These are phyloP conservation scores for Austroboletus sp. DNA, from an alignment of 1,284 basidiomycete genomes.

Conservation along the genomic window DNA sequence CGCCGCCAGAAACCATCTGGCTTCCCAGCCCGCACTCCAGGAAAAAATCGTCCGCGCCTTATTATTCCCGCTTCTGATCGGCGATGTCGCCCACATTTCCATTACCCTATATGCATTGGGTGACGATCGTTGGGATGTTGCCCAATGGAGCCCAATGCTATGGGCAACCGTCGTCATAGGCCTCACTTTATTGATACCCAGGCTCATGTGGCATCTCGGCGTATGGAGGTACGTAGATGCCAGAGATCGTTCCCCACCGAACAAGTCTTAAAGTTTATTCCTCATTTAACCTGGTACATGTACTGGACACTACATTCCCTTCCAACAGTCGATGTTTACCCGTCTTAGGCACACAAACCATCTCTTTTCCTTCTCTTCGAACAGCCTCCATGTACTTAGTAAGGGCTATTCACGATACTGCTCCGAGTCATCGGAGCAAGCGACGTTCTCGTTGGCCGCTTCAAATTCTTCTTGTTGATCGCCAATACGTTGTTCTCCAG, in stretches of 20 bases:
- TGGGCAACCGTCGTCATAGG: constrained; percentile 63
- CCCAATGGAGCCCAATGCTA: constrained; percentile 58
- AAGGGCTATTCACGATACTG: constrained; percentile 66
- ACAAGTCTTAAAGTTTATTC: constrained; percentile 21
- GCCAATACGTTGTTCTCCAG: constrained; percentile 90
- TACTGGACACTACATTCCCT: neutral
- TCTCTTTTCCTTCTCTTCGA: constrained; percentile 1
- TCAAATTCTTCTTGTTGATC: constrained; percentile 87
- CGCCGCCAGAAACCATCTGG: constrained; percentile 53
- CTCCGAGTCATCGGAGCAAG: constrained; percentile 57
- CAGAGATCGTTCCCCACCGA: constrained; percentile 40
- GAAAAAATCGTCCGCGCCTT: constrained; percentile 61
- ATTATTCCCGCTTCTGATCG: constrained; percentile 59
- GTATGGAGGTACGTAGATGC: constrained; percentile 63
- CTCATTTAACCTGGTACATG: constrained; percentile 21
- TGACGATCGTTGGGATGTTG: constrained; percentile 54
- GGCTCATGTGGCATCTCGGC: constrained; percentile 65
- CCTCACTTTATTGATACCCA: constrained; percentile 57
- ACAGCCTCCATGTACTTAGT: constrained; percentile 33
- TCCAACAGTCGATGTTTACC: neutral
- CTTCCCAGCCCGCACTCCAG: constrained; percentile 52
- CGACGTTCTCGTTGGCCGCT: constrained; percentile 78
- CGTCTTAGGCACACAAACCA: constrained; percentile 12
- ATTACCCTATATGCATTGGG: constrained; percentile 69
- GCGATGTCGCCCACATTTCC: constrained; percentile 57